Percentiles rank a stretch among this genome's conserved stretches.
These are phyloP conservation scores for Sporothrix humicola DNA, from an alignment of 2,329 filamentous ascomycete genomes.

Conservation along the genomic window DNA sequence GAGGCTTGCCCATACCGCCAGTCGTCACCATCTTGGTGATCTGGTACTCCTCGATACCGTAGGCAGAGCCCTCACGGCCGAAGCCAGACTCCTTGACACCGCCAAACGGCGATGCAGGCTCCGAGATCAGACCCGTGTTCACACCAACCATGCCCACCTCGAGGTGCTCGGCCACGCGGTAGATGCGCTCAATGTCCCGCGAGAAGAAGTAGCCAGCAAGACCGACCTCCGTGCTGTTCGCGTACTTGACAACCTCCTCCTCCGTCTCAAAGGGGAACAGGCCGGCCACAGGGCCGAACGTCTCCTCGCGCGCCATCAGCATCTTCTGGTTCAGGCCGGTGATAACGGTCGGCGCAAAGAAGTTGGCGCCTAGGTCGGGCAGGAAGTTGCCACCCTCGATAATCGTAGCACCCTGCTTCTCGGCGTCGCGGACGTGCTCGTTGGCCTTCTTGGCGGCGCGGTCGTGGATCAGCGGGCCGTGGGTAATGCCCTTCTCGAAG, in stretches of 20 bases:
- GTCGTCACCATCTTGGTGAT: conserved; percentile 71
- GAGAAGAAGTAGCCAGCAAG: conserved; percentile 95
- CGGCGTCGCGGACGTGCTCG: conserved; percentile 78
- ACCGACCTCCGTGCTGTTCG: conserved; percentile 83
- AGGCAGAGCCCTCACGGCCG: conserved; percentile 76
- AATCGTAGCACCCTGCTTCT: conserved; percentile 76
- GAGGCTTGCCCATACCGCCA: conserved; percentile 61
- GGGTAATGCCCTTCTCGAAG: conserved; percentile 72
- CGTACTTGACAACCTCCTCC: conserved; percentile 81
- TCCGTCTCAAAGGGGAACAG: conserved; percentile 89
- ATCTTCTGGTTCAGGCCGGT: conserved; percentile 85
- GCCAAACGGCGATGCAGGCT: conserved; percentile 69
- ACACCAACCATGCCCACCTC: conserved; percentile 89
- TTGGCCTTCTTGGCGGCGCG: conserved; percentile 81
- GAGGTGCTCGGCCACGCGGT: conserved; percentile 69
- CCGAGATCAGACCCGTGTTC: conserved; percentile 73
- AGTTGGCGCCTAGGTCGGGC: conserved; percentile 78
- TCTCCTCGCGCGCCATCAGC: conserved; percentile 86
- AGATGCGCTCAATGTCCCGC: conserved; percentile 62
- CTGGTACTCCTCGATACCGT: conserved; percentile 78
- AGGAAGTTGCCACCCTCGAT: conserved; percentile 76
- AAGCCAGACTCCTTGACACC: conserved; percentile 85
- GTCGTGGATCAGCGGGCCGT: conserved; percentile 84
- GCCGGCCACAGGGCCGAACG: conserved; percentile 91
- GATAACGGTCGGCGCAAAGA: conserved; percentile 88